These are phyloP conservation scores for Myxozyma vanderwaltii DNA, from an alignment of 805 yeast species.

Conservation along the genomic window DNA sequence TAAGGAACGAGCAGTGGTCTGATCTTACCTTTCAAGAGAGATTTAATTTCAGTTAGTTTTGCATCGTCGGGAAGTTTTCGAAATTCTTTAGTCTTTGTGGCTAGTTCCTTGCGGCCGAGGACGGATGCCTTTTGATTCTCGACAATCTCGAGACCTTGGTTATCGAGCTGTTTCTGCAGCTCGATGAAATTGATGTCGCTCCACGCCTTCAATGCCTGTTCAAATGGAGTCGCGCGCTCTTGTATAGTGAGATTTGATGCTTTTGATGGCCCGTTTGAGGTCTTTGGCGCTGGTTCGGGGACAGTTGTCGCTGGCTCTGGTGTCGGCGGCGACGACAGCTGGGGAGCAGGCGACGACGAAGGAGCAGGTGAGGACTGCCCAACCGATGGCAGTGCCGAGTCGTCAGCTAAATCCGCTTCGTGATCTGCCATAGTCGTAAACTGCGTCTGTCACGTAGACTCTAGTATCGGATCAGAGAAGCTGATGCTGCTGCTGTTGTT, in stretches of 20 bases:
- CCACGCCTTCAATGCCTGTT: slow-evolving; percentile 36
- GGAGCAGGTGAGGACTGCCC: slow-evolving; percentile 2
- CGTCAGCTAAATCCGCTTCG: slow-evolving; percentile 1
- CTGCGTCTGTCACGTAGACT: no score
- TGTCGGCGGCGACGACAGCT: slow-evolving; percentile 6
- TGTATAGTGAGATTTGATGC: slow-evolving; percentile 8
- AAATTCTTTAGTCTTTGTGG: slow-evolving; percentile 83
- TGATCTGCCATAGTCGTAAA: slow-evolving; percentile 4
- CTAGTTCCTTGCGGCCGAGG: slow-evolving; percentile 71
- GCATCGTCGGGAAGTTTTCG: slow-evolving; percentile 67
- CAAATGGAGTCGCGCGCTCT: slow-evolving; percentile 33
- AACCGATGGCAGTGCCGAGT: not conserved
- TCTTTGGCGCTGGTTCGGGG: not conserved
- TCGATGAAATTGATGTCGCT: slow-evolving; percentile 63
- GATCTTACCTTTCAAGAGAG: slow-evolving; percentile 53
- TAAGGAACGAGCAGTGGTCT: not conserved
- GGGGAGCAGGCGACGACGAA: slow-evolving; percentile 7
- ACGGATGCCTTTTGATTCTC: slow-evolving; percentile 69
- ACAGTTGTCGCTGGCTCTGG: not conserved
- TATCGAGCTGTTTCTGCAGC: slow-evolving; percentile 73
- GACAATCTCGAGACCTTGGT: slow-evolving; percentile 70
- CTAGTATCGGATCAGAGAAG: not conserved
- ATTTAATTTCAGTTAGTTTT: slow-evolving; percentile 65
- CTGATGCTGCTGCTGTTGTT: slow-evolving; percentile 5
- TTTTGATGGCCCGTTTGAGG: not conserved